phyloP scores from a whole-genome alignment of 768 basidiomycete species.

The Amanita rubescens region DNA sequence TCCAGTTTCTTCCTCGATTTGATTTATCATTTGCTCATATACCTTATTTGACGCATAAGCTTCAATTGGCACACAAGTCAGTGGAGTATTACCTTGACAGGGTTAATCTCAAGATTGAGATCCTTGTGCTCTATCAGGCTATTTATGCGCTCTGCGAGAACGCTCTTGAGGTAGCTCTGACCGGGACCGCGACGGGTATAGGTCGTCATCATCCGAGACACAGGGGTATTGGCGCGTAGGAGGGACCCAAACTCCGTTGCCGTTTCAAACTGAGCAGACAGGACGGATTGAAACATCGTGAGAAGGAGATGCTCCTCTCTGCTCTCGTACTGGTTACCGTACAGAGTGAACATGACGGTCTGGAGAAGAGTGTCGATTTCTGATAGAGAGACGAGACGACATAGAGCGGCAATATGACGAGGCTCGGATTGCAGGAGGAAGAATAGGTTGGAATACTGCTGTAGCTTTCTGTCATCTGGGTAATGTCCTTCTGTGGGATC shows the following conservation, averaged over 20 bases:
- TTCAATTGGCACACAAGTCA: background rate
- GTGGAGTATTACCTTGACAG: conserved; percentile 67
- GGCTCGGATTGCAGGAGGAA: conserved; percentile 98
- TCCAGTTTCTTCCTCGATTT: conserved; percentile 97
- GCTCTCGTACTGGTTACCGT: conserved; percentile 98
- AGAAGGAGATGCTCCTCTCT: conserved; percentile 96
- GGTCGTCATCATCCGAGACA: conserved; percentile 99
- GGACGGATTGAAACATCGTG: conserved; percentile 98
- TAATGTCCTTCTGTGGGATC: conserved; percentile 89
- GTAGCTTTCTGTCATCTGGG: conserved; percentile 88
- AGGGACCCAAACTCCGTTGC: conserved; percentile 99
- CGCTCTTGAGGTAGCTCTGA: conserved; percentile 96
- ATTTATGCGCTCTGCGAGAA: conserved; percentile 96
- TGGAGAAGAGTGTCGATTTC: conserved; percentile 99
- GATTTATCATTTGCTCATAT: conserved; percentile 99
- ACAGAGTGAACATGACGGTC: conserved; percentile 99
- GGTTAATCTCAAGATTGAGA: conserved; percentile 98
- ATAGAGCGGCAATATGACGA: conserved; percentile 92
- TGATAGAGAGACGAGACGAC: conserved; percentile 89
- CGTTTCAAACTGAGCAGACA: conserved; percentile 98
- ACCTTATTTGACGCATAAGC: conserved; percentile 44
- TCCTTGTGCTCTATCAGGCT: conserved; percentile 99
- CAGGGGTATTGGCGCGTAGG: conserved; percentile 96
- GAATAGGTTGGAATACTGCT: conserved; percentile 98
- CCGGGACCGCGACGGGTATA: conserved; percentile 98